Base-by-base conservation (phyloP, 1,284 basidiomycete species). In the Bjerkandera adusta region DNA sequence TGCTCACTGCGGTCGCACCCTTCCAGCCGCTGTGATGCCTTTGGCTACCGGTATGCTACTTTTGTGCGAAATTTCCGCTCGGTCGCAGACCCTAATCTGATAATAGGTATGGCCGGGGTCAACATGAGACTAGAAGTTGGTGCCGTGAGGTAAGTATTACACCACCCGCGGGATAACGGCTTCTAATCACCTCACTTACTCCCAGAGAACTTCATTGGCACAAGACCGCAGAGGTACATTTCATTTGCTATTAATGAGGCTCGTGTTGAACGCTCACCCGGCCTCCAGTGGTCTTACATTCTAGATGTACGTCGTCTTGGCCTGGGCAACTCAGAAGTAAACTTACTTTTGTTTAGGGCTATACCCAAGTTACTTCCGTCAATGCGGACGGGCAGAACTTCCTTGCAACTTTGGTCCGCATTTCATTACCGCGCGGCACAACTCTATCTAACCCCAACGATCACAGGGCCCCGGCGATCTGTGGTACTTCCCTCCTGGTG, bases 71-170 rank as follows among this genome's bases (percentile, higher is more conserved):
- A 15, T 25, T 13, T 21, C 13, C 18, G 8, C 3, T 26, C 13
- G 13, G 10, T 24, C 13, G 26, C 12, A 45, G 15, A 3, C 32
- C 16, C n/a, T 30, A 33, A 8, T 13, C 18, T 36, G 13, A n/a
- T 20, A 12, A 4, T 20, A 47, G 37, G 25, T 7, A 11, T 49
- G 22, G 48, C 48, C 11, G 48, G 48, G 11, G 48, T 49, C 22
- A 29, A 49, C 32, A 49, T 49, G 48, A 18, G 48, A 7, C 42
- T 49, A 6, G 48, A 49, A 20, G 27, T 43, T 10, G 48, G 48
- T 16, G 48, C 43, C 8, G 36, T 83, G 54, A 74, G 81, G 47
- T 45, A 10, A 35, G 16, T 35, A 43, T 10, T 15, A 27, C 45
- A 15, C 7, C n/a, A n/a, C 5, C 25, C 5, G 22, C 20, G 12